Base-by-base conservation (phyloP, 139 green algal genomes). In the Tetraselmis chui region DNA sequence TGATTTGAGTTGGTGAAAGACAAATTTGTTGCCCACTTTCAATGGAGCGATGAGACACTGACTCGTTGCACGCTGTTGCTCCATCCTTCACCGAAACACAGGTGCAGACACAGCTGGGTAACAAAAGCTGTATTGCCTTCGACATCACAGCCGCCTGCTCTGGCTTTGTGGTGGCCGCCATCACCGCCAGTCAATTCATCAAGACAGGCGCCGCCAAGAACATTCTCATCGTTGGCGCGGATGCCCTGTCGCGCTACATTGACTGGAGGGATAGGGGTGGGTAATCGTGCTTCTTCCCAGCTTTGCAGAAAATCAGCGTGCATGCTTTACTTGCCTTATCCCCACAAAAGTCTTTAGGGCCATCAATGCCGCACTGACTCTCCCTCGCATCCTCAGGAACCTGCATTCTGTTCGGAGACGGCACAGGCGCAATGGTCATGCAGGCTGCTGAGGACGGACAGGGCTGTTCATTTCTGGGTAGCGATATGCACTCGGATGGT, bases 371-470 rank as follows among this genome's bases (percentile, higher is more conserved):
- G 2, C 78, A 18, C 28, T 27, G 26, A 27, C 29, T 11, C 77
- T 45, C 59, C 32, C 29, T 1, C 1, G 11, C 78, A n/a, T 5
- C 2, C 82, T 80, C 88, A 93, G 93, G 86, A 2, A 98, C 97
- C 2, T 99, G 97, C 90, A 98, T 99, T 78, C 88, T 99, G 28
- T 99, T 99, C 88, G 97, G 97, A 2, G 96, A 99, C 84, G 97
- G 93, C 29, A 94, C 88, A 76, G 97, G 96, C 0, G 97, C 97
- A 1, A 90, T 98, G 58, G 84, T 99, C 29, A 25, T 98, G 59
- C 87, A 86, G 5, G 89, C 88, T 27, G 76, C 84, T 2, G 82
- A 87, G 0, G 89, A 90, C n/a, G 85, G 81, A 0, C 81, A 77
- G 30, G 30, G 2, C 1, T 74, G 30, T 31, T 23, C 80, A 28